phyloP scores from a whole-genome alignment of 305 asterid species.

The Fraxinus latifolia region DNA sequence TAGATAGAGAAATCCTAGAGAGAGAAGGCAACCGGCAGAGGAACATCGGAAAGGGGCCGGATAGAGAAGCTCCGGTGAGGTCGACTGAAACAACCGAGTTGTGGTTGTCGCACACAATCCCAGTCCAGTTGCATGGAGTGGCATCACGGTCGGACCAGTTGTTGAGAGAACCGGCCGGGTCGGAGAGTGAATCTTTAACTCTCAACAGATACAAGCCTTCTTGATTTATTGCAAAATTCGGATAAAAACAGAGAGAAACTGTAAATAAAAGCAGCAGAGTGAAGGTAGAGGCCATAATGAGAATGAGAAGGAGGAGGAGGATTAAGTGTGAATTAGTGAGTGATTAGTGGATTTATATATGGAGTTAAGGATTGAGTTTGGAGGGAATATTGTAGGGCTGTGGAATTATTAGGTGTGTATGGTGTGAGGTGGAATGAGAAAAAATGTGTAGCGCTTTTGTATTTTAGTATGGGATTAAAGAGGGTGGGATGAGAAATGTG shows the following conservation, averaged over 20 bases:
- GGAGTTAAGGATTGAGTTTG: not conserved
- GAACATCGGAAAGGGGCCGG: constrained; percentile 53
- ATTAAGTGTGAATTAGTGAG: not conserved
- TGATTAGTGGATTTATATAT: constrained; percentile 4
- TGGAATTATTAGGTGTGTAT: not conserved
- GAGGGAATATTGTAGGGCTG: not conserved
- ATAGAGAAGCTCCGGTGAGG: constrained; percentile 44
- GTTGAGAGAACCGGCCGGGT: constrained; percentile 43
- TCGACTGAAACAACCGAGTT: constrained; percentile 43
- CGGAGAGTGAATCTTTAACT: constrained; percentile 45
- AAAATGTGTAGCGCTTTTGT: not conserved
- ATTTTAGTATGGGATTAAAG: not conserved
- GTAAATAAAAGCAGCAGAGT: constrained; percentile 15
- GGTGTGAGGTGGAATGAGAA: constrained; percentile 5
- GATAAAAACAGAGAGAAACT: constrained; percentile 2
- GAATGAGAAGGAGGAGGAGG: not conserved
- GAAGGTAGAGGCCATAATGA: constrained; percentile 17
- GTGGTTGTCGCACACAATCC: constrained; percentile 45
- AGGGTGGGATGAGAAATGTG: not conserved
- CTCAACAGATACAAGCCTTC: constrained; percentile 46
- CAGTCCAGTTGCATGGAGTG: constrained; percentile 85
- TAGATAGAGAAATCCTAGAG: constrained; percentile 37
- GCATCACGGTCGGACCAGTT: constrained; percentile 50
- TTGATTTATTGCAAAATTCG: constrained; percentile 41
- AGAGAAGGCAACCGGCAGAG: constrained; percentile 60